Evolutionary conservation across 1,284 basidiomycete genomes (phyloP), one percentile per base, ranked within the genome.

Genomic region (Mycosarcoma maydis): DNA sequence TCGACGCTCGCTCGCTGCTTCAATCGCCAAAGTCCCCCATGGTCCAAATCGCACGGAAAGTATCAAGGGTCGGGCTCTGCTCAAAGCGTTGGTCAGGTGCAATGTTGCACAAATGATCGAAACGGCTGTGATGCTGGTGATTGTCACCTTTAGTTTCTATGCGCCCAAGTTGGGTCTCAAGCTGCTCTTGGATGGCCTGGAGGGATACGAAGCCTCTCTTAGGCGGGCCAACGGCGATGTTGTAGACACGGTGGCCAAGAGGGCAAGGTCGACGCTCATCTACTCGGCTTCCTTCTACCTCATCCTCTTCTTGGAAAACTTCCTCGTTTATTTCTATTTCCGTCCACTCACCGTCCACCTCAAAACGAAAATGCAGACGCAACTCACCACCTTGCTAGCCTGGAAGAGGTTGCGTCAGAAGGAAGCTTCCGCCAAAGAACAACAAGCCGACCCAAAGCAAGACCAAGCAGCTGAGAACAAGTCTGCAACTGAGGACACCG

Each of bases 331-430:
- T 34, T 41, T 46, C 40, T 67, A 56, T 39, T 67, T 67, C 41
- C 37, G 47, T 6, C 48, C 51, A 1, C 36, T 61, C 9, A n/a
- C 20, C 13, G 48, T 60, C 7, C 47, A 30, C 13, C 34, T 61
- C 33, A 60, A 67, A 33, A 23, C 49, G 0, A 41, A 37, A 14
- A 17, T 67, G 19, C 64, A 67, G 32, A 45, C 37, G 0, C 64
- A 67, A 30, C 49, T 67, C 2, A 67, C 57, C 8, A 60, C 57
- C 3, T 27, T 67, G 26, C 36, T 67, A 2, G 64, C 64, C 0
- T 67, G 64, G 64, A 67, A 67, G 48, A 27, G 64, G 20, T 30
- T 67, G 37, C 39, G 57, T n/a, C 64, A 67, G 33, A 60, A 60
- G 23, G 64, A 60, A 41, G 57, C 57, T n/a, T 60, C 53, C 6